Evolutionary conservation across 2,329 filamentous ascomycete species (phyloP).

Genomic region (Canariomyces notabilis): DNA sequence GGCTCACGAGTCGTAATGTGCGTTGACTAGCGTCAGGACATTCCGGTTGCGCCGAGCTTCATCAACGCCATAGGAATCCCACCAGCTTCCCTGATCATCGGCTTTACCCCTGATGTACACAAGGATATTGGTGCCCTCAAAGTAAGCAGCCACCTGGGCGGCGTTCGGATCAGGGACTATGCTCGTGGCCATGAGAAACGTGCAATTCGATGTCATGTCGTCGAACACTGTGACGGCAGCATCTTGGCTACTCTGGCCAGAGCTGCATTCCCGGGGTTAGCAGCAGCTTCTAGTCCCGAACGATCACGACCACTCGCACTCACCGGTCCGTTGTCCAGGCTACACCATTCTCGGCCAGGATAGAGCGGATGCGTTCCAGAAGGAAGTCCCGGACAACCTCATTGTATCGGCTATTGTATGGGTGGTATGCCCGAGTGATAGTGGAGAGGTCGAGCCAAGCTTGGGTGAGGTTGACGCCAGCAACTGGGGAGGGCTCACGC

Average conservation of each 20-base stretch:
- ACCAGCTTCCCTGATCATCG: conserved; percentile 70
- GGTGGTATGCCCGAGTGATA: conserved; percentile 73
- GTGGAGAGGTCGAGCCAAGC: conserved; percentile 80
- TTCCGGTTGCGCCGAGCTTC: conserved; percentile 47
- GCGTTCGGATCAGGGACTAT: conserved; percentile 9
- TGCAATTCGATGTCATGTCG: conserved; percentile 73
- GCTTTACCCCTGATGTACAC: conserved; percentile 82
- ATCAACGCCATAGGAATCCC: conserved; percentile 42
- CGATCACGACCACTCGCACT: neutral
- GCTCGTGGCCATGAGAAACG: conserved; percentile 45
- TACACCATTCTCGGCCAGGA: conserved; percentile 58
- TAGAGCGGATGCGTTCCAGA: conserved; percentile 63
- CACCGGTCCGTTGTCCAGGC: conserved; percentile 39
- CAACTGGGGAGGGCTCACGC: conserved; percentile 42
- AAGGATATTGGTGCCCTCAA: conserved; percentile 87
- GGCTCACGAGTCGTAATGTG: conserved; percentile 76
- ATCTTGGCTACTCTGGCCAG: conserved; percentile 5
- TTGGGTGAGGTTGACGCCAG: conserved; percentile 74
- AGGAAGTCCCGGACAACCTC: conserved; percentile 75
- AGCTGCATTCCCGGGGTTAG: conserved; percentile 24
- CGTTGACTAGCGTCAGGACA: conserved; percentile 85
- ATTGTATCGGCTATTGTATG: conserved; percentile 82
- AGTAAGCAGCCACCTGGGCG: conserved; percentile 58
- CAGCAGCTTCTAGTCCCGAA: conserved; percentile 1
- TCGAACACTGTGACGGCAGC: conserved; percentile 60